A percentile compares a stretch with the other conserved stretches of the same genome.
Evolutionary conservation across 1,139 yeast species (phyloP).

Genomic region (Magnusiomyces fungicola): DNA sequence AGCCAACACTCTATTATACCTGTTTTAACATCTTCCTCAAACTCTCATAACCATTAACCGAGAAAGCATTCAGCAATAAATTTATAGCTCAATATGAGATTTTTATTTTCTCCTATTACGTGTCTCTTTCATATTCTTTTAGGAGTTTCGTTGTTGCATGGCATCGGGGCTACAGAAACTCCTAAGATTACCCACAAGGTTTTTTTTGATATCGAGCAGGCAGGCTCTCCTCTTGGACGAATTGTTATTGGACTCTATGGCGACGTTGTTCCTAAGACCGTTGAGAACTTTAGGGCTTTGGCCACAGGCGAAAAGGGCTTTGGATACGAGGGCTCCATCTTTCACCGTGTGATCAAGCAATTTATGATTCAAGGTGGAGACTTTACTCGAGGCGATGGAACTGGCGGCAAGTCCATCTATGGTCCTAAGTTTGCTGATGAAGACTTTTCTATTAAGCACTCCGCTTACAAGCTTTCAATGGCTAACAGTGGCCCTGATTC

Average conservation of each 20-base stretch:
- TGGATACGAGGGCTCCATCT: conserved; percentile 75
- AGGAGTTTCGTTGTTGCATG: not conserved
- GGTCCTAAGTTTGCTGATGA: conserved; percentile 85
- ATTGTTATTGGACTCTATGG: conserved; percentile 74
- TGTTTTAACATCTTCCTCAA: no score
- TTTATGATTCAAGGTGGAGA: conserved; percentile 99
- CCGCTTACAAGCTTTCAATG: conserved; percentile 72
- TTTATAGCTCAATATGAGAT: conserved; percentile 43
- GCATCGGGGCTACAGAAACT: conserved; percentile 24
- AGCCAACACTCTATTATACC: no score
- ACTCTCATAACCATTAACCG: no score
- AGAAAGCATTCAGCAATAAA: no score
- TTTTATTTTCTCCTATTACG: not conserved
- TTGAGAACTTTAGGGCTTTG: conserved; percentile 66
- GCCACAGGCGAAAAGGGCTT: conserved; percentile 75
- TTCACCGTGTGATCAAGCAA: conserved; percentile 92
- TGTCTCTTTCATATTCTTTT: not conserved
- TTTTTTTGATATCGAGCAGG: conserved; percentile 79
- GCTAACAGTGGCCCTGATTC: conserved; percentile 96
- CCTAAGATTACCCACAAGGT: conserved; percentile 69
- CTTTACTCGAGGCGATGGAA: conserved; percentile 85
- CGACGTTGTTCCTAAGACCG: conserved; percentile 87
- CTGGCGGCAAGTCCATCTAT: conserved; percentile 94
- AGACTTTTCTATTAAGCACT: conserved; percentile 75
- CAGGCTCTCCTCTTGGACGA: conserved; percentile 63